Conservation (phyloP, 2,329 filamentous ascomycete species). For the Penicillium sp. region DNA sequence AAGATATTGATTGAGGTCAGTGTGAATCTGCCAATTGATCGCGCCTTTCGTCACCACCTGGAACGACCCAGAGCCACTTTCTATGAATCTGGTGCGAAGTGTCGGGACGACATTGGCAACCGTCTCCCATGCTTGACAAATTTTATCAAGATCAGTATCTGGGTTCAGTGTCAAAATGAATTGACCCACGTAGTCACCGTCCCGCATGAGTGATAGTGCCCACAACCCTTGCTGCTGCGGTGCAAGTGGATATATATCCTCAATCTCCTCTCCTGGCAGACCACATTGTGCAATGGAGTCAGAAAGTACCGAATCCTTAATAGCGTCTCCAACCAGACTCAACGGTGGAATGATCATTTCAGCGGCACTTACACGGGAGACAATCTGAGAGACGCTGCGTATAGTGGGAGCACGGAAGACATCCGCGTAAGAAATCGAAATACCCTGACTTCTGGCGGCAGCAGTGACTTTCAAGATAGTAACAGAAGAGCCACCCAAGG, state of each 20-base stretch:
- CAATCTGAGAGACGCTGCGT: too few species aligned
- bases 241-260: conserved; percentile 36
- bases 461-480: too few species aligned
- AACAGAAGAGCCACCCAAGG: too few species aligned
- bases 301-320: too few species aligned
- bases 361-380: too few species aligned
- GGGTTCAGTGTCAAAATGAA: neutral
- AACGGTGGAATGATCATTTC: too few species aligned
- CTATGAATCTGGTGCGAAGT: conserved; percentile 41
- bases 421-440: too few species aligned
- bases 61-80: conserved; percentile 22
- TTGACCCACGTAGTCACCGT: neutral
- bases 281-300: neutral
- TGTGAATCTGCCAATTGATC: neutral
- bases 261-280: neutral
- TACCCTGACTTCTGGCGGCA: too few species aligned
- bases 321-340: too few species aligned
- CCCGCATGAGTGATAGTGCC: neutral
- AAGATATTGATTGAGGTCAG: conserved; percentile 26
- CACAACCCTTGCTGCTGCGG: conserved; percentile 43
- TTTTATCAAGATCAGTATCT: neutral
- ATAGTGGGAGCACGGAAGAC: too few species aligned
- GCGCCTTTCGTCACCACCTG: conserved; percentile 36
- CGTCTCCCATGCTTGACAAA: neutral
- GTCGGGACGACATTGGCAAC: conserved; percentile 43